phyloP scores from a whole-genome alignment of 164 flowering plant genomes.

The Houttuynia cordata region DNA sequence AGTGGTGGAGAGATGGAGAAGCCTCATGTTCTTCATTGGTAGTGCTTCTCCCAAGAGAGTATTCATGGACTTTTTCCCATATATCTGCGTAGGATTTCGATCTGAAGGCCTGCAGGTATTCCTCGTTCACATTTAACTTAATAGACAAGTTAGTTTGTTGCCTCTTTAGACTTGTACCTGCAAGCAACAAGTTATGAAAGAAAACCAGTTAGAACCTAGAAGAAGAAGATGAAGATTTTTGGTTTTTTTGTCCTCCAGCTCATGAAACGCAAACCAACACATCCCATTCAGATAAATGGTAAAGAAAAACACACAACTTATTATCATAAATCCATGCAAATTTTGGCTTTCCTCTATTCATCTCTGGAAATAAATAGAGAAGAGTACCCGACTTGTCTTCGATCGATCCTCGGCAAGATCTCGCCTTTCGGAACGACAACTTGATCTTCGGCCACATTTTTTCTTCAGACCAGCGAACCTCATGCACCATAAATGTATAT shows the following conservation, averaged over 20 bases:
- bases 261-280: too few species aligned
- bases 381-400: not conserved
- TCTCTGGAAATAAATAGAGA: not conserved
- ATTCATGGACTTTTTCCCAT: slow-evolving; percentile 44
- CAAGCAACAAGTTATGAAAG: not conserved
- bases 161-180: slow-evolving; percentile 4
- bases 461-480: not conserved
- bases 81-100: slow-evolving; percentile 66
- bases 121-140: slow-evolving; percentile 50
- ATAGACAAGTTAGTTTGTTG: slow-evolving; percentile 13
- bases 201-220: not conserved
- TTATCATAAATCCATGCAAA: too few species aligned
- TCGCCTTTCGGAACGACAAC: not conserved
- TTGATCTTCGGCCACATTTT: not conserved
- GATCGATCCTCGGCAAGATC: not conserved
- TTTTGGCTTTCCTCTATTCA: too few species aligned
- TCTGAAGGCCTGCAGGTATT: slow-evolving; percentile 66
- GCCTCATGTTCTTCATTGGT: not conserved
- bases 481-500: too few species aligned
- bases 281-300: too few species aligned
- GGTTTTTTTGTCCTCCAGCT: not conserved
- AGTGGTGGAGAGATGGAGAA: slow-evolving; percentile 2
- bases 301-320: too few species aligned
- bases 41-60: slow-evolving; percentile 9
- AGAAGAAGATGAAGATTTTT: not conserved